A percentile compares a stretch with the other conserved stretches of the same genome.
These are phyloP conservation scores for Xylaria sp. DNA, from an alignment of 495 filamentous ascomycete species.

Conservation along the genomic window DNA sequence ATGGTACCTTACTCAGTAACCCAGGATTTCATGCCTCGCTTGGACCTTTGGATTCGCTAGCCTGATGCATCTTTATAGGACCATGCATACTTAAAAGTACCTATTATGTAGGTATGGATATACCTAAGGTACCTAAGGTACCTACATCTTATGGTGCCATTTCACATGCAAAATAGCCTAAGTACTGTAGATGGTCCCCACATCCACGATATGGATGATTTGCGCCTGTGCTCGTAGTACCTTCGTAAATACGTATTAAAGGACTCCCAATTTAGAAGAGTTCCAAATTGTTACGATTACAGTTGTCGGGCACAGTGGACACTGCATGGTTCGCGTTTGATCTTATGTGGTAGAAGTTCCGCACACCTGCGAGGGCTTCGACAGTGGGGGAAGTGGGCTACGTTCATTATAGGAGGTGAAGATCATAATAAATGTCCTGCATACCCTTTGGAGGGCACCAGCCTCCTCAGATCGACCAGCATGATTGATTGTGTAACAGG, in stretches of 20 bases:
- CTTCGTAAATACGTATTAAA: too few species aligned
- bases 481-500: background rate
- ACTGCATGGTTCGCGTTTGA: background rate
- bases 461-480: constrained; percentile 6
- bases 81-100: too few species aligned
- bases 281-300: background rate
- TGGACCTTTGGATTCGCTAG: background rate
- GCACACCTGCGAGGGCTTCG: background rate
- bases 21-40: background rate
- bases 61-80: too few species aligned
- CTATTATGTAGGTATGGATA: too few species aligned
- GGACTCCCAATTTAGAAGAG: background rate
- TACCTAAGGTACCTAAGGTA: too few species aligned
- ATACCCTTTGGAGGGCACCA: background rate
- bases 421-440: constrained; percentile 14
- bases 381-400: constrained; percentile 3
- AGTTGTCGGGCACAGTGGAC: background rate
- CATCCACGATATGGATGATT: too few species aligned
- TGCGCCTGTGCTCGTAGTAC: too few species aligned
- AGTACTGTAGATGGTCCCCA: too few species aligned
- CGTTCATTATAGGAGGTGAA: constrained; percentile 8
- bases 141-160: background rate
- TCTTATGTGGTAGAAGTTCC: constrained; percentile 1
- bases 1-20: too few species aligned
- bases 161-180: too few species aligned